phyloP scores from a whole-genome alignment of 1,139 yeast species.

The Sugiyamaella paludigena region DNA sequence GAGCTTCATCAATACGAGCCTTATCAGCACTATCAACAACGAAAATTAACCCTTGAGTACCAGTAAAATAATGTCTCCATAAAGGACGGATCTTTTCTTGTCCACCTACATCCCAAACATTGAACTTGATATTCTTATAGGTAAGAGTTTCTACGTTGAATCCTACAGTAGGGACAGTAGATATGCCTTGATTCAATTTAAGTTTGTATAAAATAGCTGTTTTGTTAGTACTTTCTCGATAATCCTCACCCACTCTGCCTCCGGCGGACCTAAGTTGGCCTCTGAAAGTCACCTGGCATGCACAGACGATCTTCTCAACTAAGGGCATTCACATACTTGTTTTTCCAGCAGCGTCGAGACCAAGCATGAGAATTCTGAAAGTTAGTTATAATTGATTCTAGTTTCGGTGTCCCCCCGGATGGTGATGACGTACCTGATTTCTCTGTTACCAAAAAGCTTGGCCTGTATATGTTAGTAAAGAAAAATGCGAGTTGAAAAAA shows the following conservation, averaged over 20 bases:
- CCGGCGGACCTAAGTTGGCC: too few species aligned
- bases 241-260: too few species aligned
- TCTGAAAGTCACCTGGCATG: too few species aligned
- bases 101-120: conserved; percentile 98
- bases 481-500: too few species aligned
- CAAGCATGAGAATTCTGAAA: conserved; percentile 75
- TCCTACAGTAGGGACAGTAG: conserved; percentile 92
- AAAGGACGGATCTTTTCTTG: conserved; percentile 86
- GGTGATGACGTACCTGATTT: conserved; percentile 29
- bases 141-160: conserved; percentile 92
- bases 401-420: neutral
- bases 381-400: conserved; percentile 9
- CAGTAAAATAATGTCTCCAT: conserved; percentile 95
- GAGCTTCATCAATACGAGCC: conserved; percentile 72
- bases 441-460: conserved; percentile 49
- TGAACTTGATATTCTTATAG: conserved; percentile 82
- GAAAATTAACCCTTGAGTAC: conserved; percentile 89
- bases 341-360: conserved; percentile 90
- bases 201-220: conserved; percentile 62
- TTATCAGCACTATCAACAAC: conserved; percentile 83
- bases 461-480: conserved; percentile 31
- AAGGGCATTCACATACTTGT: conserved; percentile 50
- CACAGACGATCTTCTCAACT: too few species aligned
- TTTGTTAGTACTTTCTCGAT: neutral
- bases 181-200: conserved; percentile 69